These are phyloP conservation scores for Hypoxylon subgilvum DNA, from an alignment of 495 filamentous ascomycete species.

Conservation along the genomic window DNA sequence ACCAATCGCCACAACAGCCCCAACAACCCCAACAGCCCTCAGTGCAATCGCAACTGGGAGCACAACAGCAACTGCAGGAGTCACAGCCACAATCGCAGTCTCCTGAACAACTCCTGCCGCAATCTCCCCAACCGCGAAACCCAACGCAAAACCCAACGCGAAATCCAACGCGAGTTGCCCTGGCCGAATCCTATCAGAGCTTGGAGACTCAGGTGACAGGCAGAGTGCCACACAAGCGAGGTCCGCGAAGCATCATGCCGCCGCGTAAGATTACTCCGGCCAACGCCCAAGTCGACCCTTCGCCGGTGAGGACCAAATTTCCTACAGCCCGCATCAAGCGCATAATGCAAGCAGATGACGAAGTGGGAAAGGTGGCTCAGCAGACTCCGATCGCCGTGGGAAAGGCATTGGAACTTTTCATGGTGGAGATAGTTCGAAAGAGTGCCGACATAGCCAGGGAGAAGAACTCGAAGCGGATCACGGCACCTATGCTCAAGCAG, in stretches of 20 bases:
- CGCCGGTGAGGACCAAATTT: conserved; percentile 89
- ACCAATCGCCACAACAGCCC: conserved; percentile 6
- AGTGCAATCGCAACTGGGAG: neutral
- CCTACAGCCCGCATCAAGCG: conserved; percentile 97
- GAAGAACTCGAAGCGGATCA: conserved; percentile 85
- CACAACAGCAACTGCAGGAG: neutral
- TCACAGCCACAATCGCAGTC: conserved; percentile 26
- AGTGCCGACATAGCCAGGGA: conserved; percentile 81
- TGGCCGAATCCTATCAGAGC: too few species aligned
- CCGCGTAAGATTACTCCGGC: conserved; percentile 48
- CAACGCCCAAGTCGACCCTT: conserved; percentile 57
- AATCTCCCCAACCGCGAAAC: too few species aligned
- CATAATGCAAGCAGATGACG: conserved; percentile 99
- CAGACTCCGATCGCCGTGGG: conserved; percentile 93
- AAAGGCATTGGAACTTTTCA: conserved; percentile 96
- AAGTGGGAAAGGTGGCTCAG: conserved; percentile 98
- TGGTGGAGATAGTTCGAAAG: conserved; percentile 89
- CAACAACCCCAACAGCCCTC: neutral
- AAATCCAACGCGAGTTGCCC: too few species aligned
- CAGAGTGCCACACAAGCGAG: too few species aligned
- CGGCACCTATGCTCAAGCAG: conserved; percentile 86
- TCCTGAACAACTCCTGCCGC: too few species aligned
- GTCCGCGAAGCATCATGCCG: conserved; percentile 47
- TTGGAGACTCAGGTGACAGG: too few species aligned
- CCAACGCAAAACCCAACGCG: too few species aligned